A percentile compares a stretch with the other conserved stretches of the same genome.
Evolutionary conservation across 495 filamentous ascomycete genomes (phyloP).

Genomic region (Podospora bellae-mahoneyi): DNA sequence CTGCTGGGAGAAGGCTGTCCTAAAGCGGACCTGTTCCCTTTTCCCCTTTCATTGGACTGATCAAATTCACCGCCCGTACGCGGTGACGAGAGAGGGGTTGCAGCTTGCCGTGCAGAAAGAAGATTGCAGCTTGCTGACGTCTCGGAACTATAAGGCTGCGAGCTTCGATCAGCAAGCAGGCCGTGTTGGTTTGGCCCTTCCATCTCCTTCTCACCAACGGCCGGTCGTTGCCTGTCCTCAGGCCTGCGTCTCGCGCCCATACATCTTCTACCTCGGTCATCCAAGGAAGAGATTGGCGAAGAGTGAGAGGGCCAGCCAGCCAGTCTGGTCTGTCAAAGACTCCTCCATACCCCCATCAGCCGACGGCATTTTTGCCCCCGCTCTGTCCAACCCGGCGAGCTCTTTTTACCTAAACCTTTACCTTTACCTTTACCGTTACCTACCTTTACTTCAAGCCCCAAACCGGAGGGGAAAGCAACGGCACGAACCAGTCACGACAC

Average conservation of each 20-base stretch:
- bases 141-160: conserved; percentile 11
- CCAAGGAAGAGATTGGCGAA: neutral
- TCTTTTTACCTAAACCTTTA: neutral
- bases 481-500: no score
- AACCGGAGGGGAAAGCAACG: no score
- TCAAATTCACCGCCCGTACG: neutral
- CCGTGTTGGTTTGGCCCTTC: neutral
- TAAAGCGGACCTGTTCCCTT: neutral
- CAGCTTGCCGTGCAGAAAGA: neutral
- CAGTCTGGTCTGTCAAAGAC: neutral
- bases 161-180: neutral
- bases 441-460: neutral
- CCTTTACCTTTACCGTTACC: no score
- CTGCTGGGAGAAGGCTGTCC: neutral
- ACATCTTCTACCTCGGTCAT: neutral
- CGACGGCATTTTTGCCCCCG: conserved; percentile 19
- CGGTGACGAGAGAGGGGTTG: neutral
- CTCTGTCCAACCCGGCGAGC: conserved; percentile 8
- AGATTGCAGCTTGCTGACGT: conserved; percentile 14
- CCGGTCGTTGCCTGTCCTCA: conserved; percentile 17
- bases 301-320: neutral
- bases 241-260: conserved; percentile 15
- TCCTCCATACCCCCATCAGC: conserved; percentile 19
- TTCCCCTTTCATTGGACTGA: neutral
- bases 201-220: conserved; percentile 1